These are phyloP conservation scores for Kwoniella europaea DNA, from an alignment of 768 basidiomycete species.

Conservation along the genomic window DNA sequence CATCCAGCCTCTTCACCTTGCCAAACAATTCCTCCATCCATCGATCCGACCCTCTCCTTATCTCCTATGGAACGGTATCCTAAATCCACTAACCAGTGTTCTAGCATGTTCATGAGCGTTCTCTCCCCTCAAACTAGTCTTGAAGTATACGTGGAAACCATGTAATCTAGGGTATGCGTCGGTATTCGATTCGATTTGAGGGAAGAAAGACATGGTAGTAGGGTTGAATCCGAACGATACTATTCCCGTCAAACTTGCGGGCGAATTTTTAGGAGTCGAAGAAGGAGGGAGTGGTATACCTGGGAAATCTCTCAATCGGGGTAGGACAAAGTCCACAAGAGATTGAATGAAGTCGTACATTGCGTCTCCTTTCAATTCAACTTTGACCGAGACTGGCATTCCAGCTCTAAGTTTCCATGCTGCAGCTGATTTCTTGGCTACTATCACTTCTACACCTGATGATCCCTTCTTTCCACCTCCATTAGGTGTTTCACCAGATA, in stretches of 20 bases:
- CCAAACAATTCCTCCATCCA: not conserved
- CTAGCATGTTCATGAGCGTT: conserved; percentile 89
- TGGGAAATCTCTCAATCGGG: conserved; percentile 85
- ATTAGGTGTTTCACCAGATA: conserved; percentile 79
- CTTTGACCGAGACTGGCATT: conserved; percentile 82
- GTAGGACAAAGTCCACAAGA: conserved; percentile 92
- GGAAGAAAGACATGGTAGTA: conserved; percentile 84
- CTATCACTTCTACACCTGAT: conserved; percentile 74
- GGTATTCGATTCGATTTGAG: conserved; percentile 91
- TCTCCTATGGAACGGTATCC: conserved; percentile 76
- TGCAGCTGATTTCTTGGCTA: conserved; percentile 64
- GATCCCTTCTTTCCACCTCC: conserved; percentile 73
- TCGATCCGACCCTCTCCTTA: conserved; percentile 1
- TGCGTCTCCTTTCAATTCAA: conserved; percentile 82
- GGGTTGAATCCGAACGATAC: conserved; percentile 86
- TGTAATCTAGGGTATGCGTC: conserved; percentile 83
- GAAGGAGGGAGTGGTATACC: conserved; percentile 80
- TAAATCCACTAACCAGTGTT: conserved; percentile 85
- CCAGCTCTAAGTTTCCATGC: conserved; percentile 82
- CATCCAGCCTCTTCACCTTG: not conserved
- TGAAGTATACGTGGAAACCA: conserved; percentile 93
- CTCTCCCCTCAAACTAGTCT: conserved; percentile 83
- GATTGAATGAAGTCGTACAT: conserved; percentile 94
- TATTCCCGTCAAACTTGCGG: conserved; percentile 81
- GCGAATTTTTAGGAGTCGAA: conserved; percentile 68